Evolutionary conservation across 768 basidiomycete species (phyloP).

Genomic region (Pholiota microspora): DNA sequence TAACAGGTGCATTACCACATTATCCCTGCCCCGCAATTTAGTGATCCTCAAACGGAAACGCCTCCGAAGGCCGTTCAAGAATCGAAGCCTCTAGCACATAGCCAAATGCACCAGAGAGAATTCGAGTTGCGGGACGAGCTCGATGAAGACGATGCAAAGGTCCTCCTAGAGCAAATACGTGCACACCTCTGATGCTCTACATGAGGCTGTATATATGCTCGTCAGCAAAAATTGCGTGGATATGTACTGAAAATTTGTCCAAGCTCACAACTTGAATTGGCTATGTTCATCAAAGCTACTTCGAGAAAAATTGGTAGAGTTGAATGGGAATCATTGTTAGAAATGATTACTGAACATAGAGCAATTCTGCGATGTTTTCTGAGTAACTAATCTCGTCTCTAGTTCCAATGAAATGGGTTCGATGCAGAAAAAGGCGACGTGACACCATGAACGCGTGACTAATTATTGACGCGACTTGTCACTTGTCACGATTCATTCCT

Average conservation of each 20-base stretch:
- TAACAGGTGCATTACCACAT: constrained; percentile 73
- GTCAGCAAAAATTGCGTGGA: too few relatives aligned
- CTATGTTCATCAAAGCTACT: too few relatives aligned
- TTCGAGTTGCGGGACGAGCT: constrained; percentile 55
- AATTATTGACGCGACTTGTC: not conserved
- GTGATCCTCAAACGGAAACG: constrained; percentile 13
- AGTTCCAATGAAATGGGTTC: too few relatives aligned
- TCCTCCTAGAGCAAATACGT: constrained; percentile 26
- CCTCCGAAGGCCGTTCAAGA: constrained; percentile 6
- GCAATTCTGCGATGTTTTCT: too few relatives aligned
- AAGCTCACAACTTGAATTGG: too few relatives aligned
- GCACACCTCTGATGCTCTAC: constrained; percentile 9
- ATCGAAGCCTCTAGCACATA: constrained; percentile 33
- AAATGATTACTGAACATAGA: too few relatives aligned
- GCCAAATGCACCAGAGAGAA: constrained; percentile 61
- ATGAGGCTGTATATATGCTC: too few relatives aligned
- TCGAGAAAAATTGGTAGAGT: too few relatives aligned
- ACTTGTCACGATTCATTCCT: not conserved
- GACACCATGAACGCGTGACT: not conserved
- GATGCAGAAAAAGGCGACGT: too few relatives aligned
- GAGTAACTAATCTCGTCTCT: too few relatives aligned
- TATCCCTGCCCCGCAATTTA: constrained; percentile 63
- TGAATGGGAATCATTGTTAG: too few relatives aligned
- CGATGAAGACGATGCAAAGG: constrained; percentile 55
- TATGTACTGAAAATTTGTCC: too few relatives aligned